Evolutionary conservation across 2,329 filamentous ascomycete species (phyloP).

Genomic region (Ceratocystis alfenasii): DNA sequence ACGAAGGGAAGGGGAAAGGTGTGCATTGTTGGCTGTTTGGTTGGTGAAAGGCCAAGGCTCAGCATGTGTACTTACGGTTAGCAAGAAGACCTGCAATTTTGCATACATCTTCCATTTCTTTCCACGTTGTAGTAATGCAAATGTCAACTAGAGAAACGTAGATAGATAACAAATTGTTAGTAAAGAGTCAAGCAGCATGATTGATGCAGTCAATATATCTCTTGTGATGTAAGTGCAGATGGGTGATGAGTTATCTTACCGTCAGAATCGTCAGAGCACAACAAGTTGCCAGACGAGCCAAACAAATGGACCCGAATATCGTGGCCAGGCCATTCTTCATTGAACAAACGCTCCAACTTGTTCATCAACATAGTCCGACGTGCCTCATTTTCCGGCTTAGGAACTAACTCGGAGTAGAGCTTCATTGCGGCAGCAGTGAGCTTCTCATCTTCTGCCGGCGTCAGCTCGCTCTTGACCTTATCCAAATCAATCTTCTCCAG

Average conservation of each 20-base stretch:
- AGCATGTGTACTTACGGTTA: slow-evolving; percentile 53
- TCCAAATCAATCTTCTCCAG: slow-evolving; percentile 59
- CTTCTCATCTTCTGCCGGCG: slow-evolving; percentile 59
- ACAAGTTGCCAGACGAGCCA: slow-evolving; percentile 90
- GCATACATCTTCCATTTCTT: slow-evolving; percentile 78
- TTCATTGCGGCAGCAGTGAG: slow-evolving; percentile 74
- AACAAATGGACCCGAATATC: slow-evolving; percentile 87
- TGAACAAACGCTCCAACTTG: slow-evolving; percentile 80
- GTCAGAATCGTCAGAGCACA: slow-evolving; percentile 93
- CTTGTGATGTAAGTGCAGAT: not conserved
- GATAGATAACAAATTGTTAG: not conserved
- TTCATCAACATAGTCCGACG: slow-evolving; percentile 64
- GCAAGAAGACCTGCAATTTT: slow-evolving; percentile 76
- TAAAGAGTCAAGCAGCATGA: not conserved
- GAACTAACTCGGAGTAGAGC: slow-evolving; percentile 74
- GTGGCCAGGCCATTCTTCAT: slow-evolving; percentile 81
- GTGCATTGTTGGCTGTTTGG: too few relatives aligned
- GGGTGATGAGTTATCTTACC: slow-evolving; percentile 43
- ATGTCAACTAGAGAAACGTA: slow-evolving; percentile 65
- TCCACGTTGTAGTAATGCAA: slow-evolving; percentile 87
- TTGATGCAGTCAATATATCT: too few relatives aligned
- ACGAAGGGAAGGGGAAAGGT: too few relatives aligned
- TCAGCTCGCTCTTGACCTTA: slow-evolving; percentile 59
- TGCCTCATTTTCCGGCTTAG: slow-evolving; percentile 64
- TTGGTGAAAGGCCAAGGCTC: not conserved